Conservation (phyloP, 1,284 basidiomycete genomes). For the Cutaneotrichosporon mucoides region DNA sequence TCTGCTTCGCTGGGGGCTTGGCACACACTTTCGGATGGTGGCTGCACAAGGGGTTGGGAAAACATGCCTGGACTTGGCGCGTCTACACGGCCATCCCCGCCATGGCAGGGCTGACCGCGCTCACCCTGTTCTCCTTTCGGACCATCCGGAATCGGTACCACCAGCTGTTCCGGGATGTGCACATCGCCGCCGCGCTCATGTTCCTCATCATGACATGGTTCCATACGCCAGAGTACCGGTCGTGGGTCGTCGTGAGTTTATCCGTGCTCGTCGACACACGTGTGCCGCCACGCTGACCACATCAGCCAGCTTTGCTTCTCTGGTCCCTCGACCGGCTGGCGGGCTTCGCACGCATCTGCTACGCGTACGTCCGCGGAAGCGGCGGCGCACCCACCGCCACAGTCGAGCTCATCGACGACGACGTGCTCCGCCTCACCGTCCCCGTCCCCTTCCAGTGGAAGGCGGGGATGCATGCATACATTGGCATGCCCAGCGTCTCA, state of each 20-base stretch:
- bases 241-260: constrained; percentile 2
- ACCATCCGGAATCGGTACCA: constrained; percentile 6
- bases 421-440: constrained; percentile 35
- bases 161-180: constrained; percentile 5
- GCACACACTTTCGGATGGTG: constrained; percentile 30
- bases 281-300: not conserved
- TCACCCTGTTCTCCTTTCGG: constrained; percentile 48
- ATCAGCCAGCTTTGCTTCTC: constrained; percentile 8
- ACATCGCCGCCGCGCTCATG: constrained; percentile 28
- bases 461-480: constrained; percentile 37
- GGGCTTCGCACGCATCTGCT: not conserved
- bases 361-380: not conserved
- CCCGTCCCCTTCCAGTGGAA: constrained; percentile 23
- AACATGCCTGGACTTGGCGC: constrained; percentile 12
- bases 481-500: constrained; percentile 35
- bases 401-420: constrained; percentile 52
- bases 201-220: constrained; percentile 20
- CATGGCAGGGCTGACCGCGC: not conserved
- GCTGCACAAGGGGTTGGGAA: constrained; percentile 14
- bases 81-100: constrained; percentile 1
- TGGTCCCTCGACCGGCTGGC: constrained; percentile 8
- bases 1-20: constrained; percentile 27
- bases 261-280: not conserved
- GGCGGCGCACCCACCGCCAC: constrained; percentile 27
- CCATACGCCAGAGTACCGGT: constrained; percentile 11